Evolutionary conservation across 2,329 filamentous ascomycete genomes (phyloP), one percentile per base, ranked within the genome.

Genomic region (Aspergillus ochraceus): DNA sequence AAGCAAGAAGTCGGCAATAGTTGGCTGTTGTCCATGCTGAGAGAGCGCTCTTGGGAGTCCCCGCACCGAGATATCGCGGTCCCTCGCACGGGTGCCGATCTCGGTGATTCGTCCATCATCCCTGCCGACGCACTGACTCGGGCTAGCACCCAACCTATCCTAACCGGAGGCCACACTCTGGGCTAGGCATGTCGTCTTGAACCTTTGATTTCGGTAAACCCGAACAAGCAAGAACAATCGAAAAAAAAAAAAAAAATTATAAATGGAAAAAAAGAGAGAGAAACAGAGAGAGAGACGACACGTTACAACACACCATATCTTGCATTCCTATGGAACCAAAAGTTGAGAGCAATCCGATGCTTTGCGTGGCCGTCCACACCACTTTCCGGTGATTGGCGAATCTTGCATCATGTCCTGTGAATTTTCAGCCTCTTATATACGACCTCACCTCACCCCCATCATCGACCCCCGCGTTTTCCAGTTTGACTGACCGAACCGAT

Each of bases 21-120:
- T 42, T 99, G 96, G 84, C 84, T 99, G 84, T 84, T 99, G 45
- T 93, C 88, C 63, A 91, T 90, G 14, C 81, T 98, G 54, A 90
- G 90, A 61, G 93, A 97, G 69, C 90, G 95, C 73, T 82, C 76
- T 36, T 84, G 84, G 80, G 79, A 83, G 54, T 66, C 64, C 30
- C 64, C 72, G 45, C 70, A 71, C 52, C 71, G 68, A 32, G 68
- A 71, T 30, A 62, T 75, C 52, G 66, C 61, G 49, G 62, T 73
- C 55, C 66, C 72, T 46, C 67, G 70, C 46, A 64, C 70, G 19
- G 70, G 71, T 8, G 64, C 70, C 2, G 68, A 73, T 26, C 68
- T 77, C 60, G 69, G 71, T 57, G 70, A 74, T 52, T 60, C 70
- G 12, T 64, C 69, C 14, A 63, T 65, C 36, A 68, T 77, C 32